These are phyloP conservation scores for Schizophyllum amplum DNA, from an alignment of 1,284 basidiomycete genomes.

Conservation along the genomic window DNA sequence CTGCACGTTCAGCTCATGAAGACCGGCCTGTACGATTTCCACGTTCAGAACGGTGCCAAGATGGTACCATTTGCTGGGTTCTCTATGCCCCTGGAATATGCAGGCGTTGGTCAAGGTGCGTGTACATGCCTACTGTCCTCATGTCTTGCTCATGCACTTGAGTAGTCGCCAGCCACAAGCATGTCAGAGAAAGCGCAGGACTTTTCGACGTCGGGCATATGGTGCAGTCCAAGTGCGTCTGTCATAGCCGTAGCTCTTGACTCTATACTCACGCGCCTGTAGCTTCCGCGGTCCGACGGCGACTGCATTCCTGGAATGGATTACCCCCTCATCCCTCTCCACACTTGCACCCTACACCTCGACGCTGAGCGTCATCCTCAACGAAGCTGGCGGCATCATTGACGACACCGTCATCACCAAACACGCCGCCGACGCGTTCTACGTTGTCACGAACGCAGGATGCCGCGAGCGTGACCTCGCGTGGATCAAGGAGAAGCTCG, in stretches of 20 bases:
- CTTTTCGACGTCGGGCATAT: constrained; percentile 99
- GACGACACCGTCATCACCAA: constrained; percentile 91
- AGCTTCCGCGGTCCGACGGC: constrained; percentile 72
- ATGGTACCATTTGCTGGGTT: constrained; percentile 98
- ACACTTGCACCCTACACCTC: constrained; percentile 63
- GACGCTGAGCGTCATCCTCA: constrained; percentile 85
- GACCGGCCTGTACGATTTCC: constrained; percentile 90
- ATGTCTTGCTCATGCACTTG: constrained; percentile 4
- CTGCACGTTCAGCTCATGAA: constrained; percentile 29
- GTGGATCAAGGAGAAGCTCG: constrained; percentile 67
- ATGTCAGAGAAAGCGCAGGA: constrained; percentile 79
- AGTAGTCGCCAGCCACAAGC: constrained; percentile 84
- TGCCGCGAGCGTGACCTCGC: constrained; percentile 74
- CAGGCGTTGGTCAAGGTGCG: constrained; percentile 73
- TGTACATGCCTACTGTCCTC: constrained; percentile 11
- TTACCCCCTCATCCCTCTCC: constrained; percentile 76
- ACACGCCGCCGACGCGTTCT: constrained; percentile 73
- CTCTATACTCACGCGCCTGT: constrained; percentile 6
- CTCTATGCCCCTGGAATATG: constrained; percentile 90
- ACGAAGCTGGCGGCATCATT: constrained; percentile 87
- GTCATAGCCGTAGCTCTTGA: constrained; percentile 1
- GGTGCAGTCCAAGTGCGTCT: constrained; percentile 73
- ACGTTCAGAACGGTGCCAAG: constrained; percentile 79
- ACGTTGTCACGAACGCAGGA: constrained; percentile 96
- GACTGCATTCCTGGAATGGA: constrained; percentile 76